Percentiles rank a stretch among this genome's conserved stretches.
Conservation (phyloP, 352 stramenopile species). For the Chrysophaeum taylorii region DNA sequence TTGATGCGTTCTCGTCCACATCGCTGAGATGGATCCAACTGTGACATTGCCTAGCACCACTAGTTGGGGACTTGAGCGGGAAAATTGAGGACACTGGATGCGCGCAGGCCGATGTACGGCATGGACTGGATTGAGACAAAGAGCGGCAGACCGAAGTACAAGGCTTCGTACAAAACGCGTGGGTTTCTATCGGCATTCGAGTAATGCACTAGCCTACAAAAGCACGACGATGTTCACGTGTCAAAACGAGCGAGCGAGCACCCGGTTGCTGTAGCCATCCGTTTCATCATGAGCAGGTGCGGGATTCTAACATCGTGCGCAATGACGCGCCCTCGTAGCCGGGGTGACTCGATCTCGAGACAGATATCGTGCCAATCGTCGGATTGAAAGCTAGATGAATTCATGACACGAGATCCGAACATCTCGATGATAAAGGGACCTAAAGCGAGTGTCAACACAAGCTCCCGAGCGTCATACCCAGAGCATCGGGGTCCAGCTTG, state of each 20-base stretch:
- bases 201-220: slow-evolving; percentile 7
- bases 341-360: no score
- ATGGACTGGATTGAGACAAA: slow-evolving; percentile 5
- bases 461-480: background rate
- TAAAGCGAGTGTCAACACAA: no score
- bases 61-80: no score
- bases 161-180: slow-evolving; percentile 4
- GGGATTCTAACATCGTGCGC: background rate
- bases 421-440: no score
- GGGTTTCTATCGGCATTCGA: background rate
- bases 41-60: no score
- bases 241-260: no score
- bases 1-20: background rate
- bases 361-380: no score
- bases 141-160: background rate
- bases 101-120: slow-evolving; percentile 10
- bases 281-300: background rate
- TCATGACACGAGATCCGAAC: no score
- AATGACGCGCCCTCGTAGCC: background rate
- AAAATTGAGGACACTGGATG: no score
- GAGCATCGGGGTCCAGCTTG: background rate
- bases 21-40: background rate
- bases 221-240: no score
- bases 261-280: background rate
- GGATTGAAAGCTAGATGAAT: no score